Evolutionary conservation across 345 rosid genomes (phyloP).

Genomic region (Adansonia digitata): DNA sequence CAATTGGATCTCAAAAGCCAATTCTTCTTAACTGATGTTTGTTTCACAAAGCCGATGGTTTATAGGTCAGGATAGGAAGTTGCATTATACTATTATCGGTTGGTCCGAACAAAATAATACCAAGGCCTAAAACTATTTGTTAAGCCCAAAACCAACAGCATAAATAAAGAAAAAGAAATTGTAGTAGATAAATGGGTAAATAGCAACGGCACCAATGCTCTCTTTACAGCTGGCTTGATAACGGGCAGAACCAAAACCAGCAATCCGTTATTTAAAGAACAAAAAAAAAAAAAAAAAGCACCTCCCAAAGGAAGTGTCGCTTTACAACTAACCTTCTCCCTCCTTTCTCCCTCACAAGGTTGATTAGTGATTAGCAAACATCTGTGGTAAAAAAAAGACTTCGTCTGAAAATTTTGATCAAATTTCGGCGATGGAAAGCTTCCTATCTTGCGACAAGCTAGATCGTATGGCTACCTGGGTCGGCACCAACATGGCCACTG

Average conservation of each 20-base stretch:
- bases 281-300: not conserved
- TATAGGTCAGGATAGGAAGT: not conserved
- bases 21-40: not conserved
- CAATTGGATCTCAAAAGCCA: not conserved
- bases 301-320: not conserved
- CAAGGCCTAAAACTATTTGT: too few species aligned
- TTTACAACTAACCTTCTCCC: not conserved
- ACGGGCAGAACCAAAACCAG: not conserved
- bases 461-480: constrained; percentile 61
- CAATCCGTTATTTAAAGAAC: not conserved
- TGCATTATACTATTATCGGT: not conserved
- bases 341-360: not conserved
- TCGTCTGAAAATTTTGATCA: not conserved
- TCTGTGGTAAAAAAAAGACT: not conserved
- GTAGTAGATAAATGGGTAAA: too few species aligned
- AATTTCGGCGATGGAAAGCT: constrained; percentile 29
- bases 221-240: not conserved
- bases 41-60: not conserved
- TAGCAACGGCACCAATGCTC: not conserved
- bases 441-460: constrained; percentile 56
- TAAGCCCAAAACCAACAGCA: too few species aligned
- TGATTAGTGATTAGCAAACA: not conserved
- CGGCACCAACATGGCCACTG: constrained; percentile 54
- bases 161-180: too few species aligned
- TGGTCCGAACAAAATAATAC: too few species aligned